These are phyloP conservation scores for Tremella yokohamensis DNA, from an alignment of 768 basidiomycete species.

Conservation along the genomic window DNA sequence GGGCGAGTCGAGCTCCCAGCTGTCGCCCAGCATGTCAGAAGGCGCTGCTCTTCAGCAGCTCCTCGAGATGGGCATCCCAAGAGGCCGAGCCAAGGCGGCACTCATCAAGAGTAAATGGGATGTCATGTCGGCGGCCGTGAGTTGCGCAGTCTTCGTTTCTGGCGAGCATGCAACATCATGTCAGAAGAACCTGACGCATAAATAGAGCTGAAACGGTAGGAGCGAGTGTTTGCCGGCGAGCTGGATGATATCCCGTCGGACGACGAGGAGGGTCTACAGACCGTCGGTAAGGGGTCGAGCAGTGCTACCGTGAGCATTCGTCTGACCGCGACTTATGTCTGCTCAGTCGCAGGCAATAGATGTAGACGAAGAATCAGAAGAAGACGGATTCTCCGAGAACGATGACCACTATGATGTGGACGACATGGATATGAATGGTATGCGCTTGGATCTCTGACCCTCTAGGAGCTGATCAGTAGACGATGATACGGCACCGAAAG, in stretches of 20 bases:
- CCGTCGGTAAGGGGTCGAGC: background rate
- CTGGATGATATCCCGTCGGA: constrained; percentile 66
- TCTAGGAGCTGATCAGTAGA: constrained; percentile 50
- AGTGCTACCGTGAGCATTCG: background rate
- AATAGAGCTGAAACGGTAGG: constrained; percentile 20
- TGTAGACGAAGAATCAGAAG: too few species aligned
- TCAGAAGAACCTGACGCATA: too few species aligned
- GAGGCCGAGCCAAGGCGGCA: constrained; percentile 76
- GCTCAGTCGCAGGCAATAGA: too few species aligned
- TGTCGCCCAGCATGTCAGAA: constrained; percentile 12
- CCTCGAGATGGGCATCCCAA: constrained; percentile 66
- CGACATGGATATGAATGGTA: constrained; percentile 17
- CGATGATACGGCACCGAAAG: constrained; percentile 58
- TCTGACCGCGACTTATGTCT: too few species aligned
- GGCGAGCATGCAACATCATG: too few species aligned
- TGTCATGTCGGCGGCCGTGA: constrained; percentile 85
- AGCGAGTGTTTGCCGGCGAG: constrained; percentile 57
- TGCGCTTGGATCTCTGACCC: constrained; percentile 5
- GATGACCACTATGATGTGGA: too few species aligned
- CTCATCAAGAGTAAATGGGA: constrained; percentile 70
- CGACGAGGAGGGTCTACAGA: constrained; percentile 47
- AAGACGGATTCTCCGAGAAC: too few species aligned
- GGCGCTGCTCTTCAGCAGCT: constrained; percentile 27
- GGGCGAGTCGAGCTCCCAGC: too few species aligned
- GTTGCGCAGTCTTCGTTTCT: too few species aligned